phyloP scores from a whole-genome alignment of 257 asterid genomes.

The Solanum ossicruentum region DNA sequence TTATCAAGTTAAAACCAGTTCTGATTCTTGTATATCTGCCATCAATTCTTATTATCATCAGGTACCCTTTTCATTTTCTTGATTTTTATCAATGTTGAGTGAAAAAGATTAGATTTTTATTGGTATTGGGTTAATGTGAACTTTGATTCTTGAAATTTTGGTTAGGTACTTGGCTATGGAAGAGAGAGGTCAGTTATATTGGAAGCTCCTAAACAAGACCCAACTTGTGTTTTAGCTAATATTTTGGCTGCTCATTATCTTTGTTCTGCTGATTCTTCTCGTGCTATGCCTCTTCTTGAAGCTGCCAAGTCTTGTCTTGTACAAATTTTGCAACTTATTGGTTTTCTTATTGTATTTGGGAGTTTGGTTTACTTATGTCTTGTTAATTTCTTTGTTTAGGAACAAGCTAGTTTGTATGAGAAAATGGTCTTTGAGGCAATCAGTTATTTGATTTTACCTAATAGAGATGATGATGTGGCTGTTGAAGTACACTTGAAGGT shows the following conservation, averaged over 20 bases:
- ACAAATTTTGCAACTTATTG: neutral
- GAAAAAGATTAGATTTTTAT: neutral
- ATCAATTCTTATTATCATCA: slow-evolving; percentile 70
- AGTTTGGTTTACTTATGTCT: neutral
- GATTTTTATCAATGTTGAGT: neutral
- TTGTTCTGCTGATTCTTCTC: slow-evolving; percentile 37
- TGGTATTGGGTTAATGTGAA: neutral
- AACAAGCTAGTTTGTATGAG: slow-evolving; percentile 58
- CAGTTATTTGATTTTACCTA: slow-evolving; percentile 40
- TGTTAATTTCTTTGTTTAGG: slow-evolving; percentile 21
- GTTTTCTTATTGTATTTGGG: neutral
- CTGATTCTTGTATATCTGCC: slow-evolving; percentile 67
- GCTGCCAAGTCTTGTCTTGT: slow-evolving; percentile 73
- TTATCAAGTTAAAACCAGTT: slow-evolving; percentile 55
- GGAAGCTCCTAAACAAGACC: slow-evolving; percentile 79
- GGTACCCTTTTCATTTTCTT: slow-evolving; percentile 20
- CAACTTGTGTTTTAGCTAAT: slow-evolving; percentile 75
- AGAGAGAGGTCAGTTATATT: slow-evolving; percentile 67
- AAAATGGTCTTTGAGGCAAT: slow-evolving; percentile 50
- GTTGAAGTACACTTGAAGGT: slow-evolving; percentile 79
- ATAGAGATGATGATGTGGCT: slow-evolving; percentile 74
- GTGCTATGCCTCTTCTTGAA: slow-evolving; percentile 29
- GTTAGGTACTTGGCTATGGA: slow-evolving; percentile 62
- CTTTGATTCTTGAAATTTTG: neutral
- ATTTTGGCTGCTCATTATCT: slow-evolving; percentile 76